These are phyloP conservation scores for Coniosporium tulheliwenetii DNA, from an alignment of 2,329 filamentous ascomycete genomes.

Conservation along the genomic window DNA sequence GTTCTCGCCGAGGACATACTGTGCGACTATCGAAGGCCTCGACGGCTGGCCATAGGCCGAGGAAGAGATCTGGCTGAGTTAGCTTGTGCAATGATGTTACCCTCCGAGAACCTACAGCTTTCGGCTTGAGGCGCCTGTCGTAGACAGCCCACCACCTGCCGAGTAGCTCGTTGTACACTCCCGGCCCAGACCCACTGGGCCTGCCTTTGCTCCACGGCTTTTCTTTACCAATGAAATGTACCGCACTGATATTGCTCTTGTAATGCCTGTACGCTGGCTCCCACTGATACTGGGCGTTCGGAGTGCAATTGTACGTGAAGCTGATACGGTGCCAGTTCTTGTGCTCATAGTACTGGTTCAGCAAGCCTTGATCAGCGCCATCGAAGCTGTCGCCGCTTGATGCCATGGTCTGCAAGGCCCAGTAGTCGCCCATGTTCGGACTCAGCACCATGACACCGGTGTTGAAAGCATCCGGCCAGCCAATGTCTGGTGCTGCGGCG, in stretches of 20 bases:
- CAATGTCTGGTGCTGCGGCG: constrained; percentile 77
- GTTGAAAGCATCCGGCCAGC: constrained; percentile 97
- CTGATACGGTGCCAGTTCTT: constrained; percentile 67
- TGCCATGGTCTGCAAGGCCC: constrained; percentile 70
- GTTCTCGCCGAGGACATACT: constrained; percentile 13
- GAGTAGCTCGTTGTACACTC: constrained; percentile 68
- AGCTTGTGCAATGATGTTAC: not conserved
- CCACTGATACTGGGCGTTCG: constrained; percentile 94
- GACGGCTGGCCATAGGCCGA: constrained; percentile 5
- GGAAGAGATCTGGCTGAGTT: not conserved
- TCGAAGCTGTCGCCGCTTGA: constrained; percentile 85
- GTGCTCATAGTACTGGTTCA: constrained; percentile 86
- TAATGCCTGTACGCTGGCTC: constrained; percentile 89
- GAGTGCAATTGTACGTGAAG: constrained; percentile 95
- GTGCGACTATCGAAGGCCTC: not conserved
- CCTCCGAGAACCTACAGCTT: constrained; percentile 8
- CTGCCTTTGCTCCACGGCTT: constrained; percentile 60
- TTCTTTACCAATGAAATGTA: constrained; percentile 83
- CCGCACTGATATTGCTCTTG: constrained; percentile 72
- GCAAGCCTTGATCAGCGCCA: constrained; percentile 84
- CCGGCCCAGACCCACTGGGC: constrained; percentile 29
- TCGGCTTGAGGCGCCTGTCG: constrained; percentile 60
- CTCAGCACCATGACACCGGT: constrained; percentile 88
- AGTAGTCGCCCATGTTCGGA: constrained; percentile 77
- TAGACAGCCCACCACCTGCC: constrained; percentile 91